These are phyloP conservation scores for Rusavskia elegans DNA, from an alignment of 495 filamentous ascomycete species.

Conservation along the genomic window DNA sequence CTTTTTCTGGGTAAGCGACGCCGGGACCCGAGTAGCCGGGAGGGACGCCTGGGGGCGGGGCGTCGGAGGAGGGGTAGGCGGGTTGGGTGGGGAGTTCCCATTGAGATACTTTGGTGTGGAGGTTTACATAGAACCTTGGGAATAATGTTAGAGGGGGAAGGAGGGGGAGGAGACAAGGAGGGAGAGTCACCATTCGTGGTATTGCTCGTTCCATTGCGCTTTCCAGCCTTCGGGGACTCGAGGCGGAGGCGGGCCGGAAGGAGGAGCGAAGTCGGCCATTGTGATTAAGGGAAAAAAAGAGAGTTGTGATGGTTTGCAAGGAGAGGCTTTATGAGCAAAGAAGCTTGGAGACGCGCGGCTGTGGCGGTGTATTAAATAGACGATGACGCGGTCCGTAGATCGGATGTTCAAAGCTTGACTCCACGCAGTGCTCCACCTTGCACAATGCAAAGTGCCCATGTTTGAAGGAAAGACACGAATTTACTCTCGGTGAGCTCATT, in stretches of 20 bases:
- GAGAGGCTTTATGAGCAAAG: no score
- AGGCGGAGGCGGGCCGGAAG: constrained; percentile 70
- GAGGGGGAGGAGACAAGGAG: background rate
- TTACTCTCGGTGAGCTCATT: no score
- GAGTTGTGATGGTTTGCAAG: no score
- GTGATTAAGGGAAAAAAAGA: background rate
- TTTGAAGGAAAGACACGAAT: no score
- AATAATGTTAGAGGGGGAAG: background rate
- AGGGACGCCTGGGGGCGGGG: constrained; percentile 38
- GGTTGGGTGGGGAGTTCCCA: constrained; percentile 65
- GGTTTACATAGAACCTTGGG: constrained; percentile 74
- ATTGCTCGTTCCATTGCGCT: constrained; percentile 57
- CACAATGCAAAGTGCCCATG: no score
- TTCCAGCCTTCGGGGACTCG: constrained; percentile 76
- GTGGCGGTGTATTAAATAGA: no score
- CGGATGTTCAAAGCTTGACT: no score
- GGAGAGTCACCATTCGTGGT: constrained; percentile 52
- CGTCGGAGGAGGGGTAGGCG: constrained; percentile 28
- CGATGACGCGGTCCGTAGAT: no score
- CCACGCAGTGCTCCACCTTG: no score
- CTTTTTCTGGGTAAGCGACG: constrained; percentile 33
- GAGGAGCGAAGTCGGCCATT: constrained; percentile 51
- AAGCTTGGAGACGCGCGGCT: no score
- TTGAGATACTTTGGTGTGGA: constrained; percentile 69
- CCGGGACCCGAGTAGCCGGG: constrained; percentile 44